Evolutionary conservation across 305 asterid genomes (phyloP), one percentile per base, ranked within the genome.

Genomic region (Lippia alba): DNA sequence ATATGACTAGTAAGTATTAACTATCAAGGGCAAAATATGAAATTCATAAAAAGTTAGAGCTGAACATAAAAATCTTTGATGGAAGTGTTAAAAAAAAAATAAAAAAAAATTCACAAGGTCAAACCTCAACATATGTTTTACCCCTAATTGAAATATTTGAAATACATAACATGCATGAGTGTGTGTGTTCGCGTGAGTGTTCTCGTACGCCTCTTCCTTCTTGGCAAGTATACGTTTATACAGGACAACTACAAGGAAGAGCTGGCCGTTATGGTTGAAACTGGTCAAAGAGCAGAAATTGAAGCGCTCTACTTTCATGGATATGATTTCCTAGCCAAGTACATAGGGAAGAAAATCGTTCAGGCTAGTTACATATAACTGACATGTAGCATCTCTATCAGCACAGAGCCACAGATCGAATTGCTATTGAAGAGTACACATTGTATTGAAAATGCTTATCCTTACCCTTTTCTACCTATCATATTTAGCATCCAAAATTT

Each of bases 241-340:
- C 81, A 94, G 99, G 96, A 88, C 55, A 78, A 66, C n/a, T 94
- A 94, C 83, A 91, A 86, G 81, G 91, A 88, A 86, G 99, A 94
- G 80, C 75, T 91, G 44, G 82, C 82, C 1, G 64, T 65, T 19
- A 91, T 94, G 97, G 80, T 91, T 74, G 76, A 84, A 56, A 88
- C 87, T 46, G 96, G 90, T 4, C 68, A 56, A 11, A 80, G 96
- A 74, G 96, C 97, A 62, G 97, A 94, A 79, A 84, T 94, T 66
- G 99, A 94, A 85, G 96, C 99, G 45, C 96, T 94, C 41, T 91
- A 89, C 72, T 76, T 78, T 67, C 96, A 89, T 76, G 99, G 97
- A 53, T 91, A 79, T 72, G 92, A 90, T 76, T 89, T 87, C 80
- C 64, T 94, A 40, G 81, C 66, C 0, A 89, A 81, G 85, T 94